Base-by-base conservation (phyloP, 2,329 filamentous ascomycete species). In the Coniochaeta hoffmannii region DNA sequence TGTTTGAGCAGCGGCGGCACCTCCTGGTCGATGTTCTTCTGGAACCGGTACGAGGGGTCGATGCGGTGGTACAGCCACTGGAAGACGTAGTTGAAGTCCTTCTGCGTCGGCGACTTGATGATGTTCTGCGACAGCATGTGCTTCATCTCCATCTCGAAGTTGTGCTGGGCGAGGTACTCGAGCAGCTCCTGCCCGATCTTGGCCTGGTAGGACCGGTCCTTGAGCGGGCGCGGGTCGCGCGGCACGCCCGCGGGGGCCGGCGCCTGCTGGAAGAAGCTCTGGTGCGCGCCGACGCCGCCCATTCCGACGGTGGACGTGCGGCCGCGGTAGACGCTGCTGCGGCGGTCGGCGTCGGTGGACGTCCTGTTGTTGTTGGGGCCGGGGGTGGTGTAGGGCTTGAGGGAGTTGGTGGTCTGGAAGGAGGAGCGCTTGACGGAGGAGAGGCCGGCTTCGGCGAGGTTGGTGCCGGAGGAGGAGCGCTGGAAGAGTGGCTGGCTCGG, bases 111-210 rank as follows among this genome's bases (percentile, higher is more conserved):
- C 44, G 90, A 96, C 65, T 90, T 93, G 68, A 96, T 86, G 7
- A 90, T 89, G 64, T 97, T 97, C 60, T 89, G 87, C 1, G 90
- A 89, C n/a, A 99, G 77, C 1, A 85, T 87, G 69, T 97, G 89
- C 73, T 96, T 97, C 86, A 95, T 96, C 63, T 97, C 92, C 80
- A 97, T 85, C 71, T 99, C 94, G 65, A 97, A 99, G 67, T 97
- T 96, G 70, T 97, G 87, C 56, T 92, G 86, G 0, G 90, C 86
- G 67, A 99, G 80, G 68, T 96, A 99, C 62, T 99, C 94, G 61
- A 96, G 75, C 55, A 99, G 73, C 65, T 99, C 92, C 63, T 94
- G 88, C 8, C 88, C 90, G 70, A 99, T 92, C 56, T 87, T 84
- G 30, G 84, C 80, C 67, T 95, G 89, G 63, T 88, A 96, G 22